These are phyloP conservation scores for Oryza nivara DNA, from an alignment of 176 grass and related monocot genomes.

Conservation along the genomic window DNA sequence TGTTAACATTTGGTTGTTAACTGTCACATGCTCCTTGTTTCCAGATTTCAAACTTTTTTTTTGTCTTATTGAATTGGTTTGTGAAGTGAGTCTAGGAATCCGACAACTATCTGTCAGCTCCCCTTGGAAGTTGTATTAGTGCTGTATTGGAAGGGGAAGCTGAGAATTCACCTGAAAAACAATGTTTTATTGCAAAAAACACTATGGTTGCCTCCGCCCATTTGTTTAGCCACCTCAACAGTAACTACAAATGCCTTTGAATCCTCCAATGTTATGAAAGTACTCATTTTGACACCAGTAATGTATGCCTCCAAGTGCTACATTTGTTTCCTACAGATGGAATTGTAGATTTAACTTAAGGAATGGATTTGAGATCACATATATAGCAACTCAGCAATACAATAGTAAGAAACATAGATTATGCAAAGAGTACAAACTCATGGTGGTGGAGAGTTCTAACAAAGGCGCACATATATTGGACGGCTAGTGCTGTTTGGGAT, in stretches of 20 bases:
- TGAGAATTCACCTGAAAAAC: constrained; percentile 65
- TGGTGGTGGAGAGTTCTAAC: constrained; percentile 3
- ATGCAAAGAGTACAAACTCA: constrained; percentile 17
- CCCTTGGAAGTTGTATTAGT: constrained; percentile 39
- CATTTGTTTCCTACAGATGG: constrained; percentile 56
- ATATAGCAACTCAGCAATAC: background rate
- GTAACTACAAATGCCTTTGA: constrained; percentile 53
- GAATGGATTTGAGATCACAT: constrained; percentile 25
- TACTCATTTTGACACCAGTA: constrained; percentile 49
- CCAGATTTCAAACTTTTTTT: background rate
- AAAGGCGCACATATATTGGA: constrained; percentile 7
- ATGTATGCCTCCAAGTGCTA: constrained; percentile 55
- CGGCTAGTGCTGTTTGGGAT: background rate
- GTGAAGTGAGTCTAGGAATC: constrained; percentile 6
- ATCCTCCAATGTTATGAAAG: constrained; percentile 50
- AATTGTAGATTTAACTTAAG: constrained; percentile 50
- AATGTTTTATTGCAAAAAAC: constrained; percentile 50
- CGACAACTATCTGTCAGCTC: constrained; percentile 45
- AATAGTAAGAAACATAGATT: constrained; percentile 1
- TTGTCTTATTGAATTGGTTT: constrained; percentile 10
- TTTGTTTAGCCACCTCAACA: constrained; percentile 60
- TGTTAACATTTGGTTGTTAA: background rate
- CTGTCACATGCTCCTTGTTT: constrained; percentile 21
- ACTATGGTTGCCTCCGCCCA: constrained; percentile 53
- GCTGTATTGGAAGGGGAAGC: constrained; percentile 50